Evolutionary conservation across 2,329 filamentous ascomycete genomes (phyloP), one percentile per base, ranked within the genome.

Genomic region (Pseudopithomyces chartarum): DNA sequence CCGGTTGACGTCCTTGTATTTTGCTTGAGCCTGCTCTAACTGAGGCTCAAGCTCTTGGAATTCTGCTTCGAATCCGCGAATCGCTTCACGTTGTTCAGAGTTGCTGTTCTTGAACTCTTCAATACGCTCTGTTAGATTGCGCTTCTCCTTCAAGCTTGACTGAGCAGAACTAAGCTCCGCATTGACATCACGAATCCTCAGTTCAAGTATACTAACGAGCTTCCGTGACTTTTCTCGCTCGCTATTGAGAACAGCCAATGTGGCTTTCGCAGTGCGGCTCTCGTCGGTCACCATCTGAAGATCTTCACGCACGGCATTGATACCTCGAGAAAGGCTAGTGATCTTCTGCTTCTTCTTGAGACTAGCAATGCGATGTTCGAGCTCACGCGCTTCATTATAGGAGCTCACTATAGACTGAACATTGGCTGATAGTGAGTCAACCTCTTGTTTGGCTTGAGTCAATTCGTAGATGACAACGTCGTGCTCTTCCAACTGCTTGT

Each of bases 231-330:
- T 86, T 63, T 97, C 90, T 63, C 85, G 87, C 33, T 95, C 91
- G 12, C 78, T 79, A 0, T 83, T 85, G 32, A 96, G 76, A 65
- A 90, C 90, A 6, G 83, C 76, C 12, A 94, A 82, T 42, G 81
- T 84, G 40, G 81, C 81, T 69, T 90, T 92, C 26, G 87, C 77
- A 20, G 78, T 78, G 53, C 88, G 85, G 62, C 87, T 83, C 69
- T 90, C 86, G 58, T 92, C 90, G 19, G 84, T 84, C 54, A 88
- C 82, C 17, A 80, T 77, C 46, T 86, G 86, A 59, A 92, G 85
- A 46, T 92, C 85, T 52, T 90, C 87, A 65, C 95, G 90, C 52
- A 98, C 92, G 63, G 95, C 90, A 52, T 96, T 90, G 6, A 92
- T 84, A 29, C 90, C 90, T 59, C 91, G 86, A 13, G 85, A 84